Percentiles rank a stretch among this genome's conserved stretches.
phyloP scores from a whole-genome alignment of 257 asterid genomes.

The Solanum arcanum region DNA sequence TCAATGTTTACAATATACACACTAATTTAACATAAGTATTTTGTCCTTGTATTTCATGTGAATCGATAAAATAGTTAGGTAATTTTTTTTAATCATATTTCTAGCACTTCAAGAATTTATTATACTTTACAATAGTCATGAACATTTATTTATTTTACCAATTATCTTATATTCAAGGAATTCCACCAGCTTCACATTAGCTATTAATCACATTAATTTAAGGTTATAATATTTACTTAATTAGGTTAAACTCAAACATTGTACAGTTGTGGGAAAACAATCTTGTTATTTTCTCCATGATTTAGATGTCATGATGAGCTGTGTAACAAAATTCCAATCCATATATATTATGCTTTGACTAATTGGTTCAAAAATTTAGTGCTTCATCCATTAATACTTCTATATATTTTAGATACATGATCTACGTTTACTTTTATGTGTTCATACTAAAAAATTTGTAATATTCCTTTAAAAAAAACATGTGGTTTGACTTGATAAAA shows the following conservation, averaged over 20 bases:
- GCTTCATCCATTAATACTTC: neutral
- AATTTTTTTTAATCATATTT: neutral
- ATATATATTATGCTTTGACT: neutral
- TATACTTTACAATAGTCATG: neutral
- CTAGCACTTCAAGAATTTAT: neutral
- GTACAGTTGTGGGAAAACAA: neutral
- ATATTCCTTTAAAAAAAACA: too few relatives aligned
- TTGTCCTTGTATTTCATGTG: too few relatives aligned
- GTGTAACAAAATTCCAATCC: neutral
- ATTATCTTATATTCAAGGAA: neutral
- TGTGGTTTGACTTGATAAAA: too few relatives aligned
- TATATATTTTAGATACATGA: neutral
- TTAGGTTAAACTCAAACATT: neutral
- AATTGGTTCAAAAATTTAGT: neutral
- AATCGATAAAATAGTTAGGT: neutral
- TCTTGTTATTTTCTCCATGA: neutral
- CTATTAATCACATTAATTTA: neutral
- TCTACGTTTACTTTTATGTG: neutral
- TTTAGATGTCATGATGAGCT: neutral
- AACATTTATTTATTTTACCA: neutral
- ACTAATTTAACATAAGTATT: too few relatives aligned
- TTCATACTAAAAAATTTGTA: neutral
- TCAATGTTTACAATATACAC: too few relatives aligned
- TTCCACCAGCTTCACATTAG: neutral
- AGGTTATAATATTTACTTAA: neutral